Conservation (phyloP, 768 basidiomycete species). For the Austroboletus eburneus region DNA sequence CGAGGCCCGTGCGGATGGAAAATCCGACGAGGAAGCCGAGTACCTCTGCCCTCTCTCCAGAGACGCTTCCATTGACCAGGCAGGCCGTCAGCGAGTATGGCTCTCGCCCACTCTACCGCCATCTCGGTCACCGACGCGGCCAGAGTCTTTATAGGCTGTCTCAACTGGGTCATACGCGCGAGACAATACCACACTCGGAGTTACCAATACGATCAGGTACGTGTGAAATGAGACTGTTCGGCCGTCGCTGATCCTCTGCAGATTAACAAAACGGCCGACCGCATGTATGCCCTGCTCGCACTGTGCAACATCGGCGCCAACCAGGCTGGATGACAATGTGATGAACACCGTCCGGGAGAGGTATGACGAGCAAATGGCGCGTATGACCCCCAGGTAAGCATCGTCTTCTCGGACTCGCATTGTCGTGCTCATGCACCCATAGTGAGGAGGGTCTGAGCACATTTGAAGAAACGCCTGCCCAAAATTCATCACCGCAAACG, state of each 20-base stretch:
- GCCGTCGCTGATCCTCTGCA: slow-evolving; percentile 24
- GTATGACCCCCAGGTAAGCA: slow-evolving; percentile 80
- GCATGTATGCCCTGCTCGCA: slow-evolving; percentile 96
- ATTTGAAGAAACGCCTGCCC: slow-evolving; percentile 71
- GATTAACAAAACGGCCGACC: slow-evolving; percentile 97
- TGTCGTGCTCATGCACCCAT: not conserved
- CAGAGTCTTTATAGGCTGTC: slow-evolving; percentile 85
- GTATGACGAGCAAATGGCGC: slow-evolving; percentile 85
- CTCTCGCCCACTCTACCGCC: slow-evolving; percentile 82
- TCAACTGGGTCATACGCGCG: slow-evolving; percentile 96
- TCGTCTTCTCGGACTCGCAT: not conserved
- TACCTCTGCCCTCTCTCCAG: slow-evolving; percentile 37
- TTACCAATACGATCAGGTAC: slow-evolving; percentile 93
- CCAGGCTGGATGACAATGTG: slow-evolving; percentile 90
- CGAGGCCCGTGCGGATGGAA: slow-evolving; percentile 73
- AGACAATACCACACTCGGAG: slow-evolving; percentile 95
- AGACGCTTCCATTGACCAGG: slow-evolving; percentile 36
- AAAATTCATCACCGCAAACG: slow-evolving; percentile 93
- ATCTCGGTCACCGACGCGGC: slow-evolving; percentile 96
- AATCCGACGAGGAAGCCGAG: slow-evolving; percentile 79
- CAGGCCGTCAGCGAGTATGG: slow-evolving; percentile 92
- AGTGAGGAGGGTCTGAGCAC: slow-evolving; percentile 63
- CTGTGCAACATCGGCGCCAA: slow-evolving; percentile 93
- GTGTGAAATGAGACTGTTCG: slow-evolving; percentile 3
- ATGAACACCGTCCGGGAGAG: slow-evolving; percentile 90